These are phyloP conservation scores for Curvularia hawaiiensis DNA, from an alignment of 2,329 filamentous ascomycete species.

Conservation along the genomic window DNA sequence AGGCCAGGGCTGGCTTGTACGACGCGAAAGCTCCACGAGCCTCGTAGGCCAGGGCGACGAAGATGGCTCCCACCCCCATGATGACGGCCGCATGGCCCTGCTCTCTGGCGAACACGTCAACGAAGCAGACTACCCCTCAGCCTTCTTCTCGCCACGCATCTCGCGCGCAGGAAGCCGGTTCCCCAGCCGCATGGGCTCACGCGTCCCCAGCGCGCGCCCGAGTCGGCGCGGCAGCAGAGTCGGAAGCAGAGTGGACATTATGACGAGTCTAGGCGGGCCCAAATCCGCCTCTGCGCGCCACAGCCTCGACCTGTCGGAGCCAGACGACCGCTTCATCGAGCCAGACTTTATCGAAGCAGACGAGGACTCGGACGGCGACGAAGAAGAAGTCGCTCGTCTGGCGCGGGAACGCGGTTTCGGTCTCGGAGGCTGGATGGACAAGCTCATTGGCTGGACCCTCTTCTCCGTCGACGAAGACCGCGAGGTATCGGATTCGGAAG, in stretches of 20 bases:
- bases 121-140: conserved; percentile 40
- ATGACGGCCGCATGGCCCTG: conserved; percentile 32
- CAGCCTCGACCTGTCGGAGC: conserved; percentile 40
- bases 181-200: conserved; percentile 46
- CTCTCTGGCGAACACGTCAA: conserved; percentile 42
- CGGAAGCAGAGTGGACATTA: conserved; percentile 45
- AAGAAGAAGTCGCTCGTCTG: conserved; percentile 59
- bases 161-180: conserved; percentile 43
- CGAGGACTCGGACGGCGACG: conserved; percentile 53
- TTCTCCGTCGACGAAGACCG: conserved; percentile 60
- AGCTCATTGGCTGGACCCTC: conserved; percentile 62
- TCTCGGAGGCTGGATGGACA: conserved; percentile 62
- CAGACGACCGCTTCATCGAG: conserved; percentile 36
- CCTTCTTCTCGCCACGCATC: conserved; percentile 38
- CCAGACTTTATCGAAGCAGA: conserved; percentile 59
- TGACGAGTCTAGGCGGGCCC: conserved; percentile 38
- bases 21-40: conserved; percentile 61
- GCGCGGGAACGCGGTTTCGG: conserved; percentile 60
- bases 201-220: conserved; percentile 48
- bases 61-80: conserved; percentile 32
- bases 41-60: conserved; percentile 51
- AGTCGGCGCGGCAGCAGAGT: conserved; percentile 41
- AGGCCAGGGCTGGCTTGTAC: conserved; percentile 65
- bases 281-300: conserved; percentile 28
- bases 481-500: conserved; percentile 32